phyloP scores from a whole-genome alignment of 768 basidiomycete genomes.

The Leucogyrophana mollusca region DNA sequence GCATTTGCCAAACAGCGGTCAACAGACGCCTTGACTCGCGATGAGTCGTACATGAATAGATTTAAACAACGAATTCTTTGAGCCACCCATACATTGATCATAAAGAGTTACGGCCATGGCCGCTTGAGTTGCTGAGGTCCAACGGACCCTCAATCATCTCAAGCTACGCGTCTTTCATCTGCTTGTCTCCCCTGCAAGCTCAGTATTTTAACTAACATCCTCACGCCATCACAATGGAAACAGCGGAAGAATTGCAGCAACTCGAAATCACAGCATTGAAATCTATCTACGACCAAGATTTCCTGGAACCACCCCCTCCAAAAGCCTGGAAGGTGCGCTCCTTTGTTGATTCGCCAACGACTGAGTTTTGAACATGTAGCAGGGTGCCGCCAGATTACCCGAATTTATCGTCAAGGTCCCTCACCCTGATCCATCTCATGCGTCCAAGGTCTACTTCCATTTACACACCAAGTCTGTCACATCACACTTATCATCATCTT shows the following conservation, averaged over 20 bases:
- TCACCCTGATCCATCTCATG: slow-evolving; percentile 59
- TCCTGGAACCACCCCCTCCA: slow-evolving; percentile 68
- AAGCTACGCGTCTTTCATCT: slow-evolving; percentile 39
- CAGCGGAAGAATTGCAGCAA: slow-evolving; percentile 63
- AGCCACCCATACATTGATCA: slow-evolving; percentile 1
- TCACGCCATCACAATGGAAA: slow-evolving; percentile 53
- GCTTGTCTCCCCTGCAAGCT: slow-evolving; percentile 17
- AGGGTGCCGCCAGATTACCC: slow-evolving; percentile 69
- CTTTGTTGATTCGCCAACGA: not conserved
- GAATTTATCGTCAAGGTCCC: slow-evolving; percentile 76
- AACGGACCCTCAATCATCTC: slow-evolving; percentile 60
- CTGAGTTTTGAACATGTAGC: not conserved
- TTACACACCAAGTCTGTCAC: slow-evolving; percentile 65
- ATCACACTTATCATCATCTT: not conserved
- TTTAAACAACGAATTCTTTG: not conserved
- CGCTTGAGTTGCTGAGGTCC: slow-evolving; percentile 78
- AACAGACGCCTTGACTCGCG: slow-evolving; percentile 17
- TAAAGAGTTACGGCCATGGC: slow-evolving; percentile 44
- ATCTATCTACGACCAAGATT: slow-evolving; percentile 80
- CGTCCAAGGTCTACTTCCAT: slow-evolving; percentile 59
- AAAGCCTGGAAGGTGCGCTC: slow-evolving; percentile 78
- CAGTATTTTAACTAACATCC: slow-evolving; percentile 9
- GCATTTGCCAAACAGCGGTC: slow-evolving; percentile 12
- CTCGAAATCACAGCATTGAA: slow-evolving; percentile 76
- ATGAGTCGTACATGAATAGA: slow-evolving; percentile 4